Evolutionary conservation across 805 yeast species (phyloP).

Genomic region (Jamesozyma jinghongensis): DNA sequence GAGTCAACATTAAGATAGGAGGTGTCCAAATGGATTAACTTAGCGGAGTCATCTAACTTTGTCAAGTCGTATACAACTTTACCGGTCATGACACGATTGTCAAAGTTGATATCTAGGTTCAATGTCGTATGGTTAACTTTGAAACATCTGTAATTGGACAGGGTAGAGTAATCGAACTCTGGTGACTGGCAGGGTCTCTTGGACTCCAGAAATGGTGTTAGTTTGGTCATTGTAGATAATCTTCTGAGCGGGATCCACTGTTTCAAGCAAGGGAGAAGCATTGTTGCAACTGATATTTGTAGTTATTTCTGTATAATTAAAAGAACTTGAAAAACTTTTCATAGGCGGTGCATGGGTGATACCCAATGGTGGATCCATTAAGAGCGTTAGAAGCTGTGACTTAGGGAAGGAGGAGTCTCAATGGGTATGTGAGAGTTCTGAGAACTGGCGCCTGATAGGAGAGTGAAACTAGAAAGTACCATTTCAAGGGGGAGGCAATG

Average conservation of each 20-base stretch:
- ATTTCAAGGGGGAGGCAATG: too few species aligned
- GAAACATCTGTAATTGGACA: conserved; percentile 58
- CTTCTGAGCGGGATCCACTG: background rate
- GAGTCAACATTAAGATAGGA: conserved; percentile 45
- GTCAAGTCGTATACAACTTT: conserved; percentile 40
- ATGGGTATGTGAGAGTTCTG: too few species aligned
- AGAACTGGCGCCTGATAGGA: too few species aligned
- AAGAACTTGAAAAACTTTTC: too few species aligned
- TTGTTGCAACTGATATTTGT: too few species aligned
- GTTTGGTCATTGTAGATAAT: conserved; percentile 4
- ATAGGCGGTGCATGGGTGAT: too few species aligned
- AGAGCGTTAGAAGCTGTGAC: too few species aligned
- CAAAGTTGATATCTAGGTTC: conserved; percentile 48
- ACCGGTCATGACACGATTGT: conserved; percentile 44
- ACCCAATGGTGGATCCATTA: too few species aligned
- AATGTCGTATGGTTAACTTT: conserved; percentile 43
- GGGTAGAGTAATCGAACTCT: conserved; percentile 66
- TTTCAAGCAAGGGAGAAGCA: background rate
- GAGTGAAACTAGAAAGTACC: too few species aligned
- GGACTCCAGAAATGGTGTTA: conserved; percentile 24
- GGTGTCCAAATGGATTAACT: conserved; percentile 47
- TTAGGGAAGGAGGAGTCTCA: too few species aligned
- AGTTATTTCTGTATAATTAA: too few species aligned
- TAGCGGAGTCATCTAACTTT: conserved; percentile 12
- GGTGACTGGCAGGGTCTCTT: conserved; percentile 32